These are phyloP conservation scores for Cephaloascus fragrans DNA, from an alignment of 805 yeast species.

Conservation along the genomic window DNA sequence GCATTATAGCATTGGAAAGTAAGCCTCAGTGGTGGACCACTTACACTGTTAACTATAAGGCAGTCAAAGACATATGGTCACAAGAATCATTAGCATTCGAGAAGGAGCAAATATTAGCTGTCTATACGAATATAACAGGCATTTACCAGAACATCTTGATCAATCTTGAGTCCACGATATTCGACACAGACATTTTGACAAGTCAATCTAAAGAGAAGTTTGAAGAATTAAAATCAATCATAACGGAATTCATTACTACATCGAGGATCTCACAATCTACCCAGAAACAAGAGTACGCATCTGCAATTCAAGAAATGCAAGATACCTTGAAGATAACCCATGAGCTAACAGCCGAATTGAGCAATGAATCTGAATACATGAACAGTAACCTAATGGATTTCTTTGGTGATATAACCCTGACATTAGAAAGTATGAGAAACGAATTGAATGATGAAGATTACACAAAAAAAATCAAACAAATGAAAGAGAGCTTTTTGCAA, in stretches of 20 bases:
- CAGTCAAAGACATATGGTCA: slow-evolving; percentile 41
- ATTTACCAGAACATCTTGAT: background rate
- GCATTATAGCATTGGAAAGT: slow-evolving; percentile 30
- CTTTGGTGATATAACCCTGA: background rate
- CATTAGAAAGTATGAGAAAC: background rate
- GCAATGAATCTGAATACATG: background rate
- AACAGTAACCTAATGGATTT: too few relatives aligned
- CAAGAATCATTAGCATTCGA: slow-evolving; percentile 43
- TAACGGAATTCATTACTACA: background rate
- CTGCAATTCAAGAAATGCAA: background rate
- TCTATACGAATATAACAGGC: slow-evolving; percentile 37
- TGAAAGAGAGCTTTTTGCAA: background rate
- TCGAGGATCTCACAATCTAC: background rate
- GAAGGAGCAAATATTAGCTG: slow-evolving; percentile 35
- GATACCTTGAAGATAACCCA: background rate
- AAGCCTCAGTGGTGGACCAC: slow-evolving; percentile 66
- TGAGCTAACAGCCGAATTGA: background rate
- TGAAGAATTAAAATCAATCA: background rate
- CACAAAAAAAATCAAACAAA: background rate
- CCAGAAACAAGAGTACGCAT: background rate
- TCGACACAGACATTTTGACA: background rate
- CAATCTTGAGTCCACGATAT: background rate
- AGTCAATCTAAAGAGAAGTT: background rate
- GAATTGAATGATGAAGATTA: background rate
- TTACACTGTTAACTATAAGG: slow-evolving; percentile 54